Evolutionary conservation across 495 filamentous ascomycete genomes (phyloP).

Genomic region (Daldinia bambusicola): DNA sequence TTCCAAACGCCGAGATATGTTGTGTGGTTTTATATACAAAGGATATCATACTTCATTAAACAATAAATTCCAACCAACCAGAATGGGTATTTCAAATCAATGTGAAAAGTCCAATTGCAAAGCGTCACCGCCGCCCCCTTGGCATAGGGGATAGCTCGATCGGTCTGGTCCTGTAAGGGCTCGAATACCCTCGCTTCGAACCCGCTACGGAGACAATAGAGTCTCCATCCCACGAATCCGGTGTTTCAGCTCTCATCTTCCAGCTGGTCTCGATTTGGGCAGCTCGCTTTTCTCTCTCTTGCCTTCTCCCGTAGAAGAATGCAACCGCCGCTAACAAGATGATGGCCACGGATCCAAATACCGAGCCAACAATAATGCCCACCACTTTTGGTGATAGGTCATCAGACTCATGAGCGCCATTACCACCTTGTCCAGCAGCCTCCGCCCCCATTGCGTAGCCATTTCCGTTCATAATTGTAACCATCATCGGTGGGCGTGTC

Average conservation of each 20-base stretch:
- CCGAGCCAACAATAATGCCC: conserved; percentile 12
- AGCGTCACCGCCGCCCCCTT: conserved; percentile 1
- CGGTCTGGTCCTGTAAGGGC: neutral
- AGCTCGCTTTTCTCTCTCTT: conserved; percentile 1
- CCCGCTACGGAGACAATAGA: neutral
- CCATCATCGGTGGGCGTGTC: neutral
- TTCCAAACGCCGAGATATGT: conserved; percentile 6
- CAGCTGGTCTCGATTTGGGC: neutral
- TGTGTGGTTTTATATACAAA: neutral
- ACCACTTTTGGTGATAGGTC: conserved; percentile 8
- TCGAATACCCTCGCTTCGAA: conserved; percentile 3
- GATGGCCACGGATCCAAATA: conserved; percentile 20
- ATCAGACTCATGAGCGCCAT: neutral
- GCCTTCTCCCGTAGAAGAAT: conserved; percentile 26
- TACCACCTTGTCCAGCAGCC: neutral
- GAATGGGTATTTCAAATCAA: neutral
- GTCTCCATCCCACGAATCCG: neutral
- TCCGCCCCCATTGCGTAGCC: neutral
- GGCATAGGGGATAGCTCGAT: conserved; percentile 8
- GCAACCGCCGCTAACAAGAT: conserved; percentile 17
- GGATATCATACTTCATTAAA: conserved; percentile 11
- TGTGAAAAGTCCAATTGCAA: neutral
- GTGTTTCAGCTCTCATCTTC: conserved; percentile 1
- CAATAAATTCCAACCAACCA: conserved; percentile 9
- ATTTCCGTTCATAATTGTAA: neutral